These are phyloP conservation scores for Tylopilus rubrobrunneus DNA, from an alignment of 768 basidiomycete species.

Conservation along the genomic window DNA sequence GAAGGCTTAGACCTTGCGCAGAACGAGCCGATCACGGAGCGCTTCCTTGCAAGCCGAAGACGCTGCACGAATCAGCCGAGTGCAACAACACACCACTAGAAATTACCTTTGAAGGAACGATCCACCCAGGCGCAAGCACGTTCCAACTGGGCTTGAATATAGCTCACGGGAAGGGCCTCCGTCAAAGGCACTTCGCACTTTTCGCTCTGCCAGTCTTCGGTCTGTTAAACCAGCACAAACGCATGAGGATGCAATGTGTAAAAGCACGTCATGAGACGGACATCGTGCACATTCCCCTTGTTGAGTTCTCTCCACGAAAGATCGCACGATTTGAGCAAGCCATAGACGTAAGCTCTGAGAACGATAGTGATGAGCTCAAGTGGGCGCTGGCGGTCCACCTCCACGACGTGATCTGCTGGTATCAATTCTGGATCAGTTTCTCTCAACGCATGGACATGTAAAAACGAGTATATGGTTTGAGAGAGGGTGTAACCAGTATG, in stretches of 20 bases:
- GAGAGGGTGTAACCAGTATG: conserved; percentile 81
- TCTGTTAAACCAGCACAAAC: conserved; percentile 37
- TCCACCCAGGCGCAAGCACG: conserved; percentile 61
- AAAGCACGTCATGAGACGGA: conserved; percentile 37
- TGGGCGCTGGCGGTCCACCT: conserved; percentile 46
- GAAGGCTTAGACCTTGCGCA: conserved; percentile 50
- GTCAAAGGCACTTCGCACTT: conserved; percentile 78
- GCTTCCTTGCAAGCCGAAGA: conserved; percentile 47
- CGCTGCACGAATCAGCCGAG: conserved; percentile 32
- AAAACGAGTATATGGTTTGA: conserved; percentile 78
- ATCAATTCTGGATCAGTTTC: conserved; percentile 58
- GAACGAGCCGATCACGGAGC: conserved; percentile 46
- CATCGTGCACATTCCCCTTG: conserved; percentile 75
- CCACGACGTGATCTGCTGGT: conserved; percentile 17
- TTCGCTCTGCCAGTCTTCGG: conserved; percentile 88
- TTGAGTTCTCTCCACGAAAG: conserved; percentile 77
- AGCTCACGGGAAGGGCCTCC: conserved; percentile 55
- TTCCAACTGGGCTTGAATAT: conserved; percentile 53
- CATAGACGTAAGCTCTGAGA: conserved; percentile 62
- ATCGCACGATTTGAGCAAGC: conserved; percentile 77
- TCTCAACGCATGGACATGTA: conserved; percentile 63
- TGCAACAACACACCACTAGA: neutral
- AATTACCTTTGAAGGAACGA: conserved; percentile 39
- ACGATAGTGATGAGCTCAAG: conserved; percentile 63
- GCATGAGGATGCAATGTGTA: conserved; percentile 11